Conservation (phyloP, 768 basidiomycete species). For the Pleurotus tuoliensis region DNA sequence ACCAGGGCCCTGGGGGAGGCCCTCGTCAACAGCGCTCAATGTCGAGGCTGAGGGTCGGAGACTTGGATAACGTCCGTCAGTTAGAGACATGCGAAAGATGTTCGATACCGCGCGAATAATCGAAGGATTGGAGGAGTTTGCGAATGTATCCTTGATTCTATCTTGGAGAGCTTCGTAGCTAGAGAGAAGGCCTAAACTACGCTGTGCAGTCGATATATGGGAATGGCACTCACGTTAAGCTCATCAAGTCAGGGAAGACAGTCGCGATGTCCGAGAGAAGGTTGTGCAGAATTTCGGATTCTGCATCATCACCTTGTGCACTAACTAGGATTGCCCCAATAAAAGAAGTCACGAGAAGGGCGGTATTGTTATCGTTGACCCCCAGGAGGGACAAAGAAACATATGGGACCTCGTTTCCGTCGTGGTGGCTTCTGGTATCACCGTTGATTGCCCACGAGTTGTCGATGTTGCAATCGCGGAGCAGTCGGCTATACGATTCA, state of each 20-base stretch:
- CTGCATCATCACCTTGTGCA: conserved; percentile 75
- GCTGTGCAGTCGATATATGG: neutral
- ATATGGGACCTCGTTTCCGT: conserved; percentile 42
- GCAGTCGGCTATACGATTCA: conserved; percentile 52
- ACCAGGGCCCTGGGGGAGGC: conserved; percentile 39
- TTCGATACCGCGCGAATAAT: conserved; percentile 72
- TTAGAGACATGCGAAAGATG: conserved; percentile 67
- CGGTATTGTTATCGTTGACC: conserved; percentile 56
- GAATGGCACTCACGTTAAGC: conserved; percentile 60
- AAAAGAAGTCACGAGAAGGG: conserved; percentile 73
- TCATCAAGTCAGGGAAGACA: conserved; percentile 66
- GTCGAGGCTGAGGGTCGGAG: conserved; percentile 60
- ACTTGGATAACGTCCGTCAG: conserved; percentile 41
- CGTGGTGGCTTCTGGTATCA: conserved; percentile 30
- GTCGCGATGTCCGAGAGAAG: conserved; percentile 69
- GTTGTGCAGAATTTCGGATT: conserved; percentile 77
- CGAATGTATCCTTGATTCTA: conserved; percentile 67
- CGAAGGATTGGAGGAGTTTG: conserved; percentile 64
- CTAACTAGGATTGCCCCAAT: conserved; percentile 69
- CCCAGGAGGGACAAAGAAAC: conserved; percentile 58
- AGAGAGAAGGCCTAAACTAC: neutral
- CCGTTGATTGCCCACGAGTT: conserved; percentile 39
- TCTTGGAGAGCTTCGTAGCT: conserved; percentile 80
- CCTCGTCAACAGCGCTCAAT: conserved; percentile 60
- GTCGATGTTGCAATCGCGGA: conserved; percentile 60